These are phyloP conservation scores for Solanum sejunctum DNA, from an alignment of 257 asterid genomes.

Conservation along the genomic window DNA sequence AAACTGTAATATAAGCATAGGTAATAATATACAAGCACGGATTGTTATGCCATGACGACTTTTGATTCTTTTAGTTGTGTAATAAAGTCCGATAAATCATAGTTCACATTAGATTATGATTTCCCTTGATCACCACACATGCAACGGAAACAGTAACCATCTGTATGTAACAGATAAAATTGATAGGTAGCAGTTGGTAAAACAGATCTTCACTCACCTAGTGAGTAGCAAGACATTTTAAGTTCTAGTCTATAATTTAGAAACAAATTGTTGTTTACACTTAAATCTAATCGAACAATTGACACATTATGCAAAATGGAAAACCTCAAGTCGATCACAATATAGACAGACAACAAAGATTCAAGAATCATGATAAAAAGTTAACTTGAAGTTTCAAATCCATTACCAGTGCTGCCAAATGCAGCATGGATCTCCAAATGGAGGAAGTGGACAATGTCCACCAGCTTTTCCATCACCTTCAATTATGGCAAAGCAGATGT, in stretches of 20 bases:
- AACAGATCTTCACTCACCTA: background rate
- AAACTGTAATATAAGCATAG: background rate
- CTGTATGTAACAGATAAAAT: background rate
- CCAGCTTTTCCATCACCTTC: constrained; percentile 97
- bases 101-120: background rate
- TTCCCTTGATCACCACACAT: background rate
- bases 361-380: background rate
- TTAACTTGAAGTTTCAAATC: background rate
- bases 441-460: constrained; percentile 74
- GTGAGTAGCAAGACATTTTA: background rate
- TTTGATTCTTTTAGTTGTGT: background rate
- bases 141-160: background rate
- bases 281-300: background rate
- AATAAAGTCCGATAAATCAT: background rate
- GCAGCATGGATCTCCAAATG: constrained; percentile 76
- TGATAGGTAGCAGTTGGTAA: background rate
- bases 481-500: constrained; percentile 8
- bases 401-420: constrained; percentile 61
- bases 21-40: background rate
- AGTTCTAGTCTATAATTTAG: background rate
- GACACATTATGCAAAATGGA: background rate
- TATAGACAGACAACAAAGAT: background rate
- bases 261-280: background rate
- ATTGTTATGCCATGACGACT: background rate
- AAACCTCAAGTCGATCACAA: background rate